Percentiles rank a stretch among this genome's conserved stretches.
These are phyloP conservation scores for Athelia psychrophila DNA, from an alignment of 1,284 basidiomycete species.

Conservation along the genomic window DNA sequence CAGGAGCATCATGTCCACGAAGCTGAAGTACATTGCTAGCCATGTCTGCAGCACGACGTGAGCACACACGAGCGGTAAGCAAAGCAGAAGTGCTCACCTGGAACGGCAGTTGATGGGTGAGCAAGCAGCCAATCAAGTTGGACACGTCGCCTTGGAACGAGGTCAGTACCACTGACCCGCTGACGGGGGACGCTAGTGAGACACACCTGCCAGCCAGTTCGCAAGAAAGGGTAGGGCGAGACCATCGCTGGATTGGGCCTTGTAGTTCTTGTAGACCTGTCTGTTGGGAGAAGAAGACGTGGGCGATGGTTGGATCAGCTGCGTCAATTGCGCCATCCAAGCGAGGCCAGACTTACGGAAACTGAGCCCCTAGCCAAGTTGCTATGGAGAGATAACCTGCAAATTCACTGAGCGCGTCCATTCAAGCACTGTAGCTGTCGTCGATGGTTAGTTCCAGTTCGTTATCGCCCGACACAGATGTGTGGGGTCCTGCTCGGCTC, in stretches of 20 bases:
- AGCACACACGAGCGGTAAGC: conserved; percentile 9
- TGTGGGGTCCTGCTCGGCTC: too few species aligned
- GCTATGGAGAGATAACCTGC: conserved; percentile 77
- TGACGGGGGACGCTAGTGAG: not conserved
- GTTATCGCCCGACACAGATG: too few species aligned
- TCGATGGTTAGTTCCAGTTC: too few species aligned
- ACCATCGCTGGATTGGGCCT: conserved; percentile 76
- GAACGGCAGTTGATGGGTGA: conserved; percentile 93
- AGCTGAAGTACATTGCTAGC: conserved; percentile 86
- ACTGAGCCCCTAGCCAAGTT: conserved; percentile 91
- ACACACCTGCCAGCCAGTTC: conserved; percentile 86
- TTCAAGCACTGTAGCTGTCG: not conserved
- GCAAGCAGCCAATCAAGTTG: conserved; percentile 85
- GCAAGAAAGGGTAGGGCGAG: conserved; percentile 87
- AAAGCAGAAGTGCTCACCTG: conserved; percentile 53
- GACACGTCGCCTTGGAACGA: conserved; percentile 73
- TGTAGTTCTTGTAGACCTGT: conserved; percentile 82
- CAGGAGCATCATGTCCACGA: conserved; percentile 73
- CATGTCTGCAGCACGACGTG: conserved; percentile 56
- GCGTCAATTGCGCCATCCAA: conserved; percentile 10
- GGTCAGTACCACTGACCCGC: conserved; percentile 5
- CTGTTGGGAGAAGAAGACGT: conserved; percentile 26
- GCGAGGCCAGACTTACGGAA: conserved; percentile 69
- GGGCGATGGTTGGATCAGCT: conserved; percentile 18
- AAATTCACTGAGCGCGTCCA: conserved; percentile 42